Evolutionary conservation across 257 asterid species (phyloP).

Genomic region (Jacaranda mimosifolia): DNA sequence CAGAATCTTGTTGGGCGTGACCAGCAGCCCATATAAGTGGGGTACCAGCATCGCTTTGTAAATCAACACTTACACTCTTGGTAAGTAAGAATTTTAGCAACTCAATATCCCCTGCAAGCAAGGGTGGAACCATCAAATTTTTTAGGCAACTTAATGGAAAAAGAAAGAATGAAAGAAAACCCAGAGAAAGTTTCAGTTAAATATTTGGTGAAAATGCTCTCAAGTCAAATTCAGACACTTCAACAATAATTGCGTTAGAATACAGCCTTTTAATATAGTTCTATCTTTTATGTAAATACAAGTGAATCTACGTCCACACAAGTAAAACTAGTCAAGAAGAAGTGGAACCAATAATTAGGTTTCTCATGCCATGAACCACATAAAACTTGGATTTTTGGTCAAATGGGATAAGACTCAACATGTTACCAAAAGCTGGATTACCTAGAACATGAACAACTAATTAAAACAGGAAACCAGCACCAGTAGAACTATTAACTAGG

Average conservation of each 20-base stretch:
- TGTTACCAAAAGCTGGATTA: neutral
- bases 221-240: neutral
- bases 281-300: neutral
- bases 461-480: too few relatives aligned
- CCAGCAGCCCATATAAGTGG: constrained; percentile 99
- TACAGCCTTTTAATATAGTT: constrained; percentile 15
- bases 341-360: neutral
- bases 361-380: neutral
- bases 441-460: too few relatives aligned
- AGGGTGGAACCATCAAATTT: constrained; percentile 36
- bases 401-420: neutral
- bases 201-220: constrained; percentile 5
- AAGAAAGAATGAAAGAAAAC: neutral
- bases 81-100: constrained; percentile 67
- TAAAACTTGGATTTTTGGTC: constrained; percentile 7
- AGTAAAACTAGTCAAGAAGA: neutral
- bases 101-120: constrained; percentile 80
- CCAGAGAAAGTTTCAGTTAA: neutral
- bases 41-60: constrained; percentile 90
- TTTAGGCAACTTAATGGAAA: constrained; percentile 15
- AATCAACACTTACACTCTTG: constrained; percentile 72
- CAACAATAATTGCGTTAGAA: neutral
- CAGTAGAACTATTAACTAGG: too few relatives aligned
- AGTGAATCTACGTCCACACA: neutral
- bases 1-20: constrained; percentile 81